Percentiles rank a stretch among this genome's conserved stretches.
phyloP scores from a whole-genome alignment of 2,329 filamentous ascomycete species.

The Pyricularia sp. region DNA sequence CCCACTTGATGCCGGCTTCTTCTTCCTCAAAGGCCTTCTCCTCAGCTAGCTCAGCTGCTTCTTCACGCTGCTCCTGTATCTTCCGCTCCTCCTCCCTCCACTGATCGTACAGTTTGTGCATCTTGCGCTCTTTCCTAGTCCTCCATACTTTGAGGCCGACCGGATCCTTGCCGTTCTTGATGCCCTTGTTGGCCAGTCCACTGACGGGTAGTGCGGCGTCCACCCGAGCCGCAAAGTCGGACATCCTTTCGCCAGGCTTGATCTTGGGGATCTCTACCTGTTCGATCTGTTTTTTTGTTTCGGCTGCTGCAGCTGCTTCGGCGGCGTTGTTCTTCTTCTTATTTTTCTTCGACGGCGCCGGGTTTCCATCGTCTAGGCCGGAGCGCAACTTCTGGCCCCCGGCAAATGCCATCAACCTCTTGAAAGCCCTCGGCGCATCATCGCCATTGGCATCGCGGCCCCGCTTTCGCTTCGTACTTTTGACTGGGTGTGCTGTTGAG shows the following conservation, averaged over 20 bases:
- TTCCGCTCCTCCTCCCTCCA: conserved; percentile 56
- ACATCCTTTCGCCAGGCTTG: conserved; percentile 67
- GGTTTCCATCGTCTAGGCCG: conserved; percentile 57
- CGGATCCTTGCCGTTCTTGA: conserved; percentile 48
- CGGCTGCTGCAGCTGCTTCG: conserved; percentile 6
- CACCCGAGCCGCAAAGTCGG: conserved; percentile 71
- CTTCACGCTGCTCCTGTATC: conserved; percentile 49
- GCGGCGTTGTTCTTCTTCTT: conserved; percentile 17
- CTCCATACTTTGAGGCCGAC: conserved; percentile 52
- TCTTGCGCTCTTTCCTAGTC: conserved; percentile 74
- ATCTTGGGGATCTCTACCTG: conserved; percentile 48
- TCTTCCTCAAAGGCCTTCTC: conserved; percentile 49
- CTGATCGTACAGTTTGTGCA: conserved; percentile 69
- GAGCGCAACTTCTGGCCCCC: conserved; percentile 45
- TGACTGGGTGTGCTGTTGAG: conserved; percentile 13
- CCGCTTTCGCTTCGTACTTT: conserved; percentile 38
- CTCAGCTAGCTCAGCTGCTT: conserved; percentile 51
- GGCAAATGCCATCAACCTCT: conserved; percentile 67
- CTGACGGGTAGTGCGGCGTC: conserved; percentile 70
- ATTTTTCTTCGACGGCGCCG: conserved; percentile 17
- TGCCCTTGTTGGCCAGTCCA: conserved; percentile 51
- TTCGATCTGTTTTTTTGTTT: not conserved
- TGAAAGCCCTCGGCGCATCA: conserved; percentile 82
- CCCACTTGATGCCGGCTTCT: conserved; percentile 35
- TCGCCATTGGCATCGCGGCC: conserved; percentile 35